Base-by-base conservation (phyloP, 257 asterid species). In the Buddleja alternifolia region DNA sequence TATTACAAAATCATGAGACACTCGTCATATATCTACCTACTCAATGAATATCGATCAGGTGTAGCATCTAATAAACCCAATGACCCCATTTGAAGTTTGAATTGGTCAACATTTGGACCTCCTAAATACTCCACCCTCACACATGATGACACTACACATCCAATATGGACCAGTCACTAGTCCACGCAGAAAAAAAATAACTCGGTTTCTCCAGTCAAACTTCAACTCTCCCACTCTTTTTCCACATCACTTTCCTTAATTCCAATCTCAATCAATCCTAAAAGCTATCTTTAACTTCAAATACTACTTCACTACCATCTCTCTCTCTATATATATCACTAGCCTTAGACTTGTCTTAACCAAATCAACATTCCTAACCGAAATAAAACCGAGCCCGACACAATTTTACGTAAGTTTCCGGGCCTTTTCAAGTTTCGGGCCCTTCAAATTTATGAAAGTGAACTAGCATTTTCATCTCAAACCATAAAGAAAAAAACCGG, bases 151-250 rank as follows among this genome's bases (percentile, higher is more conserved):
- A 61, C 34, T 72, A 55, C 67, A 50, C 70, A 71, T 70, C 66
- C 34, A 63, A 19, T 52, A 62, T 78, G 83, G 83, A 83, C 85
- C 85, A 76, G 64, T 67, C 83, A 79, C 83, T 67, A 40, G 87
- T 80, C 86, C 61, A 75, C 81, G 58, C 62, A 11, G n/a, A 12
- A 10, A 24, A 36, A 32, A 75, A 54, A 77, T 71, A 66, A 82
- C 87, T 82, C 89, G 92, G 53, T 89, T 85, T 89, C 93, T 81
- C 66, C 65, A 36, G 90, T 90, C 96, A 90, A 86, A 80, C 60
- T 82, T 82, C 87, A 75, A 80, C 81, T 72, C 72, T 64, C 53
- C 55, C 73, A 46, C 52, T 77, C 72, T 25, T 71, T 29, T 75
- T 80, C 86, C 83, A 70, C 77, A 76, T 6, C 63, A 29, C 20